Evolutionary conservation across 441 rosid genomes (phyloP).

Genomic region (Populus hybrid): DNA sequence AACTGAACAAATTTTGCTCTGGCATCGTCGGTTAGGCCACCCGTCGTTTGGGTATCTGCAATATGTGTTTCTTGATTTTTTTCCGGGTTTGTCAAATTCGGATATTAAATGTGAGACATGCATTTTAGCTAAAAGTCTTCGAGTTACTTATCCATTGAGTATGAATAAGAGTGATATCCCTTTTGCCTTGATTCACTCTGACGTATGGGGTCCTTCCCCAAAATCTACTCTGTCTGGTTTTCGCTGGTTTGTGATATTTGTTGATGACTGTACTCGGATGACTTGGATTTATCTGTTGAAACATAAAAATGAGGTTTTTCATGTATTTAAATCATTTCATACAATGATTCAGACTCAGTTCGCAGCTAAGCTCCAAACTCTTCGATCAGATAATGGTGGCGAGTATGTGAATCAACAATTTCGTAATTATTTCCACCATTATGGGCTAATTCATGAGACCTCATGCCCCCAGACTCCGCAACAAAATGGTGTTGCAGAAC

Average conservation of each 20-base stretch:
- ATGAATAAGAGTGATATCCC: background rate
- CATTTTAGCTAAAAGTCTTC: slow-evolving; percentile 7
- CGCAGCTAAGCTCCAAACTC: background rate
- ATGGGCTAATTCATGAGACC: slow-evolving; percentile 4
- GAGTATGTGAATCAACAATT: background rate
- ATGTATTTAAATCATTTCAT: background rate
- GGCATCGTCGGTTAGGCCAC: background rate
- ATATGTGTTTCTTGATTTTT: background rate
- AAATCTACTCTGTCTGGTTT: background rate
- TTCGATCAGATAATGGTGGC: background rate
- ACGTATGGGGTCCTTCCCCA: background rate
- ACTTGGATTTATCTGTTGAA: background rate
- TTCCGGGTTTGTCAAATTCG: background rate
- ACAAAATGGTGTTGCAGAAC: background rate
- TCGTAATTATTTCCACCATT: background rate
- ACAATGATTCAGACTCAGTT: background rate
- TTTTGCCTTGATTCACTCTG: background rate
- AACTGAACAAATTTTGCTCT: background rate
- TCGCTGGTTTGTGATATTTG: slow-evolving; percentile 6
- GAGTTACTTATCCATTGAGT: background rate
- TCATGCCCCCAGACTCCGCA: background rate
- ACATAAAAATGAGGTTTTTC: slow-evolving; percentile 3
- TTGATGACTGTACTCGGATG: slow-evolving; percentile 1
- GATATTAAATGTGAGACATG: slow-evolving; percentile 2
- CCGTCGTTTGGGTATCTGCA: background rate